Evolutionary conservation across 2,329 filamentous ascomycete genomes (phyloP).

Genomic region (Alternaria ventricosa): DNA sequence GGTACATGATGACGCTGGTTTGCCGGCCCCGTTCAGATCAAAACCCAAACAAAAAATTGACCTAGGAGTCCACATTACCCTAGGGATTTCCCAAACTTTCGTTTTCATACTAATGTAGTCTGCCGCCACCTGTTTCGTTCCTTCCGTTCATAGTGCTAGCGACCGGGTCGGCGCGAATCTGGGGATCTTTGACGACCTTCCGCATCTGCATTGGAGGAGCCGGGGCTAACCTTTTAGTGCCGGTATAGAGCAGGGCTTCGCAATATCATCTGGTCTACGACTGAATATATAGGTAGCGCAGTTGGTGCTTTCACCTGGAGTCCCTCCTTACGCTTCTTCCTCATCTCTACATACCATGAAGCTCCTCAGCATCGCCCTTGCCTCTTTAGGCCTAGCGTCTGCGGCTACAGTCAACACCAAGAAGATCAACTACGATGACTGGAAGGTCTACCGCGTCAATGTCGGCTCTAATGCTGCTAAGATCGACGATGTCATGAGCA

Average conservation of each 20-base stretch:
- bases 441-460: constrained; percentile 47
- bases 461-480: constrained; percentile 36
- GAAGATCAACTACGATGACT: constrained; percentile 44
- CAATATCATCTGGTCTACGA: neutral
- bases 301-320: neutral
- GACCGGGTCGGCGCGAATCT: constrained; percentile 1
- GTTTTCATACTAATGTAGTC: neutral
- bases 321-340: constrained; percentile 1
- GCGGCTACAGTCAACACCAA: constrained; percentile 37
- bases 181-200: constrained; percentile 7
- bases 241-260: neutral
- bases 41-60: neutral
- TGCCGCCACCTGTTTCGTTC: neutral
- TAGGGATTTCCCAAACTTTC: neutral
- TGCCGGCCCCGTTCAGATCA: neutral
- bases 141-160: neutral
- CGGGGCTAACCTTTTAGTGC: neutral
- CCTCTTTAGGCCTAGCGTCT: constrained; percentile 41
- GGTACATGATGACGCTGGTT: neutral
- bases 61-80: neutral
- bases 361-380: constrained; percentile 36
- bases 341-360: constrained; percentile 31
- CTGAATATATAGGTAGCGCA: neutral
- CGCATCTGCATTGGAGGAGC: constrained; percentile 1
- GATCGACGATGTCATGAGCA: constrained; percentile 38